Percentiles rank a stretch among this genome's conserved stretches.
These are phyloP conservation scores for Calonectria multiphialidica DNA, from an alignment of 2,329 filamentous ascomycete genomes.

Conservation along the genomic window DNA sequence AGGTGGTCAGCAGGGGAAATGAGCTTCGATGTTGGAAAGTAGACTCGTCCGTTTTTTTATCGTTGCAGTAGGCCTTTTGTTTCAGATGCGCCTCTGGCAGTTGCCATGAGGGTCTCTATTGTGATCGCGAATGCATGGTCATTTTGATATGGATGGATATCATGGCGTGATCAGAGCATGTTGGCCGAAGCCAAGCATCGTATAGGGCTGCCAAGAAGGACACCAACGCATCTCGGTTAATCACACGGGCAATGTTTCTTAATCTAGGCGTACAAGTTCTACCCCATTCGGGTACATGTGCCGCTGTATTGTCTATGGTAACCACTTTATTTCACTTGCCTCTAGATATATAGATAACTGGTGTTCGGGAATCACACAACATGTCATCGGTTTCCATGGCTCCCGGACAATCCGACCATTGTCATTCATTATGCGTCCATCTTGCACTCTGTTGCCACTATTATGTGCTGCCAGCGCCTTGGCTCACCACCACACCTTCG, in stretches of 20 bases:
- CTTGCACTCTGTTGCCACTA: not conserved
- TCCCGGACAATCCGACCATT: not conserved
- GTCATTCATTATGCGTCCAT: not conserved
- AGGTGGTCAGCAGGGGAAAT: not conserved
- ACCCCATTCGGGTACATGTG: not conserved
- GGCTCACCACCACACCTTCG: not conserved
- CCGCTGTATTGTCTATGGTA: not conserved
- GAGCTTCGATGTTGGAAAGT: not conserved
- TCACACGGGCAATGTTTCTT: not conserved
- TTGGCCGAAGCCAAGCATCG: not conserved
- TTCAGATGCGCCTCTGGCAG: not conserved
- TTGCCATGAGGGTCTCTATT: not conserved
- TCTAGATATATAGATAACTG: not conserved
- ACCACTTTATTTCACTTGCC: not conserved
- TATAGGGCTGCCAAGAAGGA: not conserved
- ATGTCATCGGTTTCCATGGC: not conserved
- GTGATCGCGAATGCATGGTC: not conserved
- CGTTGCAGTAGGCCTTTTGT: not conserved
- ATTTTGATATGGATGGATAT: not conserved
- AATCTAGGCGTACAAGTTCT: not conserved
- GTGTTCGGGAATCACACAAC: not conserved
- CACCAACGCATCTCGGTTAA: not conserved
- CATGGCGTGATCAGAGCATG: not conserved
- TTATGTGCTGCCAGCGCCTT: not conserved
- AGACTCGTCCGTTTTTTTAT: not conserved